Conservation (phyloP, 495 filamentous ascomycete genomes). For the Neurospora hispaniola region DNA sequence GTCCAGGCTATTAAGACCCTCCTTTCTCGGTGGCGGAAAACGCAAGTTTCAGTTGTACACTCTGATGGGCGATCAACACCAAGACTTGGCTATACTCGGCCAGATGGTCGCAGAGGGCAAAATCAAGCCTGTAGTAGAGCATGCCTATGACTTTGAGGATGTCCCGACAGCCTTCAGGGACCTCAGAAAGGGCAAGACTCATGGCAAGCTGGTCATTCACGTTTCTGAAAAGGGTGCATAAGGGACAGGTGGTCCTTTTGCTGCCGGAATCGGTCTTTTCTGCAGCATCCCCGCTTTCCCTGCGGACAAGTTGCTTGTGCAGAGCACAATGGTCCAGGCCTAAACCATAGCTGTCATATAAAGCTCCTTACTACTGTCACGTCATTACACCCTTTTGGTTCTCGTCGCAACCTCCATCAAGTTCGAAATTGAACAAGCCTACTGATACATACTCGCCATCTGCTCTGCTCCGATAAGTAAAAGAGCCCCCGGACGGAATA, state of each 20-base stretch:
- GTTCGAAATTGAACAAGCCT: neutral
- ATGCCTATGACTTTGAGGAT: conserved; percentile 45
- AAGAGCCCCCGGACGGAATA: neutral
- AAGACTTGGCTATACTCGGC: conserved; percentile 27
- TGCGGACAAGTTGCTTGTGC: conserved; percentile 1
- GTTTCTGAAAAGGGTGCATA: conserved; percentile 18
- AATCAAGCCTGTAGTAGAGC: conserved; percentile 46
- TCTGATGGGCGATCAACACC: conserved; percentile 21
- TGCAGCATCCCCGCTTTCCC: neutral
- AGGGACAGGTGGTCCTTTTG: neutral
- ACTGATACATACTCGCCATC: neutral
- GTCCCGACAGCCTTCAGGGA: conserved; percentile 45
- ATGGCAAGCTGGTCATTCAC: conserved; percentile 56
- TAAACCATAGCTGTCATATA: neutral
- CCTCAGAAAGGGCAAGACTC: conserved; percentile 44
- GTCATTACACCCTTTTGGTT: neutral
- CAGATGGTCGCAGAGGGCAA: conserved; percentile 44
- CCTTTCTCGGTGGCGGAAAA: conserved; percentile 55
- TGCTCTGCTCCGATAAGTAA: neutral
- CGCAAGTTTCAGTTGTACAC: conserved; percentile 39
- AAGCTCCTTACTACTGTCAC: neutral
- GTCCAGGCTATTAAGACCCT: conserved; percentile 34
- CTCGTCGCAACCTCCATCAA: neutral
- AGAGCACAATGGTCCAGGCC: neutral
- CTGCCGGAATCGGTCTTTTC: neutral